A percentile compares a stretch with the other conserved stretches of the same genome.
Conservation (phyloP, 768 basidiomycete species). For the Suillus placidus region DNA sequence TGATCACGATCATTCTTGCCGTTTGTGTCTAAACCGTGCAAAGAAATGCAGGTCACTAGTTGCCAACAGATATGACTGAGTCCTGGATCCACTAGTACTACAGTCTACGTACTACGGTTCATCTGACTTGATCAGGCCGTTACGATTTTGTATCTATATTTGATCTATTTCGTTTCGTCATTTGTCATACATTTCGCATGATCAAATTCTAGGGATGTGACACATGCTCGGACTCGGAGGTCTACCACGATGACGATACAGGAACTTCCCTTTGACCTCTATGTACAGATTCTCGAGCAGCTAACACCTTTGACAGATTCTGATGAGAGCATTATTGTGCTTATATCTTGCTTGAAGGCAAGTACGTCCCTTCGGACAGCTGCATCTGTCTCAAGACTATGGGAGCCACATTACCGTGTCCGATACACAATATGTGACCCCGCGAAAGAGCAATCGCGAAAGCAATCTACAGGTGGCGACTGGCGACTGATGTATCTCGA, state of each 20-base stretch:
- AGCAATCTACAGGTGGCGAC: constrained; percentile 33
- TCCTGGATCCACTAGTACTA: too few species aligned
- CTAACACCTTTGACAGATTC: constrained; percentile 32
- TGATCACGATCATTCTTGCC: too few species aligned
- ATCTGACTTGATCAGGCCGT: too few species aligned
- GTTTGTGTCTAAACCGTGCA: too few species aligned
- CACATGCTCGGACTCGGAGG: too few species aligned
- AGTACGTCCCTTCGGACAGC: constrained; percentile 47
- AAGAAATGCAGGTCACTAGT: too few species aligned
- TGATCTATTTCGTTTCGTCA: not conserved
- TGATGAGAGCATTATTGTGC: constrained; percentile 32
- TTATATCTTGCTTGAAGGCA: constrained; percentile 43
- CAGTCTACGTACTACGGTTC: too few species aligned
- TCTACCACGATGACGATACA: constrained; percentile 21
- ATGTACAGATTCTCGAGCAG: constrained; percentile 38
- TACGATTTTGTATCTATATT: not conserved
- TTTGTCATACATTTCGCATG: not conserved
- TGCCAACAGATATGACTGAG: too few species aligned
- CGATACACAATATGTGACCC: constrained; percentile 50
- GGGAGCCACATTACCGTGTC: constrained; percentile 54
- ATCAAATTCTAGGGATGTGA: too few species aligned
- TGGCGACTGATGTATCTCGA: constrained; percentile 51
- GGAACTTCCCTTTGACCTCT: constrained; percentile 39
- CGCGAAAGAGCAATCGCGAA: constrained; percentile 40
- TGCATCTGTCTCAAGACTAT: constrained; percentile 44